phyloP scores from a whole-genome alignment of 1,284 basidiomycete species.

The Phellinidium pouzarii region DNA sequence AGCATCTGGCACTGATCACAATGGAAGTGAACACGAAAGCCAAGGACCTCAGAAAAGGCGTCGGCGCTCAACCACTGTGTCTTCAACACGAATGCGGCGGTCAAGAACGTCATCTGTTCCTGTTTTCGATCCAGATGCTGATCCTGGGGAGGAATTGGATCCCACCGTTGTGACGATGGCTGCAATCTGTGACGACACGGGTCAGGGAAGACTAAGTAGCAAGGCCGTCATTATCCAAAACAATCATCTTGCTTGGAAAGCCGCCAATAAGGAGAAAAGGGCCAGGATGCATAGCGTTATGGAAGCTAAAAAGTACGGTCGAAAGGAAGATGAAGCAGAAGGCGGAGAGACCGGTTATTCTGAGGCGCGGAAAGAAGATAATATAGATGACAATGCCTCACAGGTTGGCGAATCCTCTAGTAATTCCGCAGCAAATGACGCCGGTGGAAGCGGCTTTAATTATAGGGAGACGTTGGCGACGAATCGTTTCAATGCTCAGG shows the following conservation, averaged over 20 bases:
- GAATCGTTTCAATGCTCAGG: conserved; percentile 72
- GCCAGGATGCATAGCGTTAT: conserved; percentile 50
- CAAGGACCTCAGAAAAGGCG: conserved; percentile 4
- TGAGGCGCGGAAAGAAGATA: conserved; percentile 11
- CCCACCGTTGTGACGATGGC: conserved; percentile 76
- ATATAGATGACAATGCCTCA: conserved; percentile 13
- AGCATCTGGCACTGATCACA: neutral
- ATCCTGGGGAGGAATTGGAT: conserved; percentile 69
- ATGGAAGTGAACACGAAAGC: conserved; percentile 8
- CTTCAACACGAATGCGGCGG: conserved; percentile 19
- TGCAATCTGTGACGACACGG: conserved; percentile 62
- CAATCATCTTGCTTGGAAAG: conserved; percentile 65
- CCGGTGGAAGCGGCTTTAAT: conserved; percentile 50
- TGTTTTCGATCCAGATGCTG: conserved; percentile 45
- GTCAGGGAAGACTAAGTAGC: conserved; percentile 66
- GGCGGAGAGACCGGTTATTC: conserved; percentile 19
- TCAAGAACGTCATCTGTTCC: conserved; percentile 38
- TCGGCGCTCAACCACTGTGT: conserved; percentile 5
- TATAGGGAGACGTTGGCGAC: conserved; percentile 56
- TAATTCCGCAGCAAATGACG: conserved; percentile 27
- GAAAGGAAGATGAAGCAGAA: conserved; percentile 42
- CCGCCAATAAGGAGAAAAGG: conserved; percentile 54
- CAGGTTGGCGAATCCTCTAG: conserved; percentile 7
- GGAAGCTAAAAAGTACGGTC: conserved; percentile 70
- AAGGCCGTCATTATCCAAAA: conserved; percentile 60